Percentiles rank a stretch among this genome's conserved stretches.
phyloP scores from a whole-genome alignment of 1,284 basidiomycete genomes.

The Waitea zeae region DNA sequence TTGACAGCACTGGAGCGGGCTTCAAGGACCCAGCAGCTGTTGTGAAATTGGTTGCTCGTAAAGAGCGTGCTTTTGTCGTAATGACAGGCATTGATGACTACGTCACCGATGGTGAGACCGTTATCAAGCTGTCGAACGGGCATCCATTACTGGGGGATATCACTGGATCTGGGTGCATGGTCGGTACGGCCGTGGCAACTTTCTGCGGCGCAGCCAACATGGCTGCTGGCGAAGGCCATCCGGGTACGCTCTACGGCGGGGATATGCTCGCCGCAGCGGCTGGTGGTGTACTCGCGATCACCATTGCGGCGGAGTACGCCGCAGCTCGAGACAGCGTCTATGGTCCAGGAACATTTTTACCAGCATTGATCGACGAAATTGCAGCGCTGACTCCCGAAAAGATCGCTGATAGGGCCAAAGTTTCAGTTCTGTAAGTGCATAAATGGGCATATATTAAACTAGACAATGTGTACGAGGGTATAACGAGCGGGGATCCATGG shows the following conservation, averaged over 20 bases:
- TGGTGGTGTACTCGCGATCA: slow-evolving; percentile 66
- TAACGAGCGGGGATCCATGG: no score
- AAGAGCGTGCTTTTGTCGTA: slow-evolving; percentile 64
- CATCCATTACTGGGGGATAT: slow-evolving; percentile 61
- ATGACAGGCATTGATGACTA: slow-evolving; percentile 79
- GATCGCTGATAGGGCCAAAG: slow-evolving; percentile 17
- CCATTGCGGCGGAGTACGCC: slow-evolving; percentile 73
- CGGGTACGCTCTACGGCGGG: slow-evolving; percentile 38
- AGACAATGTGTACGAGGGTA: no score
- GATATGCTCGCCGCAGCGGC: slow-evolving; percentile 63
- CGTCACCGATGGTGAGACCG: slow-evolving; percentile 65
- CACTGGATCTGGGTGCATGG: slow-evolving; percentile 84
- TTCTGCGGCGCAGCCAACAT: slow-evolving; percentile 60
- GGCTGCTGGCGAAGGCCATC: slow-evolving; percentile 12
- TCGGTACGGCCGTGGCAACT: slow-evolving; percentile 60
- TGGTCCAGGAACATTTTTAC: slow-evolving; percentile 80
- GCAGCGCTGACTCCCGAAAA: slow-evolving; percentile 42
- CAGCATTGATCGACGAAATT: slow-evolving; percentile 75
- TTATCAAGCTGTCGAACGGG: slow-evolving; percentile 64
- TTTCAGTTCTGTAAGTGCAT: slow-evolving; percentile 6
- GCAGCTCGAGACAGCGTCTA: slow-evolving; percentile 49
- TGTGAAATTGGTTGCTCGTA: slow-evolving; percentile 53
- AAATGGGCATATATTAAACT: no score
- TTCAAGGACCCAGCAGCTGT: slow-evolving; percentile 64
- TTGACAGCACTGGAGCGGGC: slow-evolving; percentile 68